A percentile compares a stretch with the other conserved stretches of the same genome.
These are phyloP conservation scores for Chlorophyllum brunneum DNA, from an alignment of 768 basidiomycete species.

Conservation along the genomic window DNA sequence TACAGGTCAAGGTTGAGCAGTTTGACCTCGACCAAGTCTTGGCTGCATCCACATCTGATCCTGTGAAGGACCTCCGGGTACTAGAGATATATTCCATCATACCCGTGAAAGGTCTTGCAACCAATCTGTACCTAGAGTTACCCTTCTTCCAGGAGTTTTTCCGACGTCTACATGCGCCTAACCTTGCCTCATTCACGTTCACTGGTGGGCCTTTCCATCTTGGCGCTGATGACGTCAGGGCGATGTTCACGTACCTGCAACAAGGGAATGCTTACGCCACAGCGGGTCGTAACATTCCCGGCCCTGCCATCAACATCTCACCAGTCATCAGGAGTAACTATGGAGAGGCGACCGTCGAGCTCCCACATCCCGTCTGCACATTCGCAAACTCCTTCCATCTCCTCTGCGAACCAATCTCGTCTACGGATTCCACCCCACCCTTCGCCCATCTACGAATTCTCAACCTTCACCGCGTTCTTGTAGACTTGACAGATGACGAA, in stretches of 20 bases:
- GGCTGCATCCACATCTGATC: not conserved
- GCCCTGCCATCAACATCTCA: not conserved
- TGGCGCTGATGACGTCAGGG: not conserved
- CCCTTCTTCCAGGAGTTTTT: not conserved
- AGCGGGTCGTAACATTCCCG: no score
- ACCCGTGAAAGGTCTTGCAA: not conserved
- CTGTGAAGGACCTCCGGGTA: not conserved
- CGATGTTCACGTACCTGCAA: not conserved
- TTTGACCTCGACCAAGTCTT: not conserved
- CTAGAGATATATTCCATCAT: not conserved
- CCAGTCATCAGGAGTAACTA: no score
- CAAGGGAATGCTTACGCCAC: not conserved
- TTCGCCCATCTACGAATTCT: not conserved
- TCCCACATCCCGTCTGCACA: not conserved
- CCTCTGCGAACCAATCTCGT: not conserved
- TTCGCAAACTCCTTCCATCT: not conserved
- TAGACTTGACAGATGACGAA: not conserved
- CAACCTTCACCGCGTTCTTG: not conserved
- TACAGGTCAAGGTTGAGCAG: not conserved
- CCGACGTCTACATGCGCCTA: not conserved
- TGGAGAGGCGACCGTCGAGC: no score
- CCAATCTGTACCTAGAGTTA: not conserved
- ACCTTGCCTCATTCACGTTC: not conserved
- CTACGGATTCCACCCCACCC: not conserved
- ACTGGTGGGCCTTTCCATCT: not conserved